Percentiles rank a stretch among this genome's conserved stretches.
Evolutionary conservation across 176 grass and related monocot species (phyloP).

Genomic region (Zoysia japonica): DNA sequence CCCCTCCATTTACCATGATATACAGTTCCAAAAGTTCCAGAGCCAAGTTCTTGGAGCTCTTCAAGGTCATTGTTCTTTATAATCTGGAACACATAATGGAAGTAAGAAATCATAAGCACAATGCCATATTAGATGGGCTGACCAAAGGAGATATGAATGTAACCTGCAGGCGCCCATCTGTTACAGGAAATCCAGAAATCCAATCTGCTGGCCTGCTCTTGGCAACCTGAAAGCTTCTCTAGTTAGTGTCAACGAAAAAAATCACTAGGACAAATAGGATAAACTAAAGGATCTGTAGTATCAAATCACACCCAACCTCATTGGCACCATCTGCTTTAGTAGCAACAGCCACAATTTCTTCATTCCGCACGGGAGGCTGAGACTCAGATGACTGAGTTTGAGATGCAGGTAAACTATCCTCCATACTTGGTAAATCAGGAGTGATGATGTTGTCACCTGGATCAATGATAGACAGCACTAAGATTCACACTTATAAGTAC

Average conservation of each 20-base stretch:
- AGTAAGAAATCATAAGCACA: conserved; percentile 25
- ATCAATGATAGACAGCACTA: conserved; percentile 40
- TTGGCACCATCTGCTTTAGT: conserved; percentile 47
- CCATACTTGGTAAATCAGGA: conserved; percentile 59
- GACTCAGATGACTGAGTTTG: conserved; percentile 50
- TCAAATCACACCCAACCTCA: conserved; percentile 52
- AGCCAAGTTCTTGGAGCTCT: conserved; percentile 91
- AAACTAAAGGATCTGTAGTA: neutral
- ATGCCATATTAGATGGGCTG: neutral
- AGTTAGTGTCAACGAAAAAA: conserved; percentile 42
- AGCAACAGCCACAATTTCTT: conserved; percentile 44
- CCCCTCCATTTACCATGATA: conserved; percentile 99
- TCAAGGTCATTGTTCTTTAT: conserved; percentile 98
- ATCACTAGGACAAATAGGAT: conserved; percentile 15
- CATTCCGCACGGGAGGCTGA: conserved; percentile 42
- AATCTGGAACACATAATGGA: conserved; percentile 57
- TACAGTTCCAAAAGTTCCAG: conserved; percentile 95
- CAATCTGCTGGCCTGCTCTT: conserved; percentile 56
- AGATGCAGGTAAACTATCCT: conserved; percentile 49
- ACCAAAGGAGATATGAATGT: conserved; percentile 1
- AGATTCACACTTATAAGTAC: conserved; percentile 20
- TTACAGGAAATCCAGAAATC: conserved; percentile 53
- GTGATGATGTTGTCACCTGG: conserved; percentile 66
- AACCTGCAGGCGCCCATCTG: conserved; percentile 90
- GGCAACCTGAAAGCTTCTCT: conserved; percentile 48